Evolutionary conservation across 1,284 basidiomycete species (phyloP).

Genomic region (Cryptococcus sp.): DNA sequence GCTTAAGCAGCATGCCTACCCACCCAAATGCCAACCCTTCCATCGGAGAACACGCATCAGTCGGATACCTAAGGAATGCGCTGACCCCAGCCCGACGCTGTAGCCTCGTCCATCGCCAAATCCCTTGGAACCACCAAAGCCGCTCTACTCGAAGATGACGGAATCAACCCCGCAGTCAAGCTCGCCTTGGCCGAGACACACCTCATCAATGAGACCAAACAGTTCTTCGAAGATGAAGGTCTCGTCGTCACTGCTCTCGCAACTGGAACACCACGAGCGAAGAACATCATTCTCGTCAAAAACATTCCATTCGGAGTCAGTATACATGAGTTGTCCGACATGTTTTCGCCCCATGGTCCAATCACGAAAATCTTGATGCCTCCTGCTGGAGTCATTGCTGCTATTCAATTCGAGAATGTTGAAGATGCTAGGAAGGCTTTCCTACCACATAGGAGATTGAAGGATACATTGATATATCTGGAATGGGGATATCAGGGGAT

Average conservation of each 20-base stretch:
- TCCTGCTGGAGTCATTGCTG: slow-evolving; percentile 88
- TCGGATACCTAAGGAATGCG: too few species aligned
- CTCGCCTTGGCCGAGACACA: slow-evolving; percentile 94
- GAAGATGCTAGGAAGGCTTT: slow-evolving; percentile 73
- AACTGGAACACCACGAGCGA: slow-evolving; percentile 57
- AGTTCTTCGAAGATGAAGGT: slow-evolving; percentile 67
- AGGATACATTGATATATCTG: slow-evolving; percentile 84
- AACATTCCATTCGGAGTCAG: slow-evolving; percentile 94
- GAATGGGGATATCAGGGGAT: slow-evolving; percentile 86
- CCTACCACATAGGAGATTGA: slow-evolving; percentile 77
- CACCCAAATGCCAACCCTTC: too few species aligned
- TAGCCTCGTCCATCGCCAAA: slow-evolving; percentile 74
- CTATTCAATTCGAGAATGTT: slow-evolving; percentile 76
- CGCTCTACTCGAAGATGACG: slow-evolving; percentile 66
- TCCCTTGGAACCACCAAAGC: slow-evolving; percentile 78
- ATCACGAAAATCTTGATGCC: slow-evolving; percentile 78
- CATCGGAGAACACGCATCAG: too few species aligned
- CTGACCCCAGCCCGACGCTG: slow-evolving; percentile 85
- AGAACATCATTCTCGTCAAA: slow-evolving; percentile 87
- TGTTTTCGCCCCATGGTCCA: slow-evolving; percentile 75
- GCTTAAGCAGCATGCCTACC: too few species aligned
- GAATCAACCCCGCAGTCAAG: slow-evolving; percentile 69
- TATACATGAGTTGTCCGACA: slow-evolving; percentile 63
- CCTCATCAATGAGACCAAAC: slow-evolving; percentile 90
- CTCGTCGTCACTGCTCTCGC: slow-evolving; percentile 51